Base-by-base conservation (phyloP, 2,329 filamentous ascomycete species). In the Plenodomus lindquistii region DNA sequence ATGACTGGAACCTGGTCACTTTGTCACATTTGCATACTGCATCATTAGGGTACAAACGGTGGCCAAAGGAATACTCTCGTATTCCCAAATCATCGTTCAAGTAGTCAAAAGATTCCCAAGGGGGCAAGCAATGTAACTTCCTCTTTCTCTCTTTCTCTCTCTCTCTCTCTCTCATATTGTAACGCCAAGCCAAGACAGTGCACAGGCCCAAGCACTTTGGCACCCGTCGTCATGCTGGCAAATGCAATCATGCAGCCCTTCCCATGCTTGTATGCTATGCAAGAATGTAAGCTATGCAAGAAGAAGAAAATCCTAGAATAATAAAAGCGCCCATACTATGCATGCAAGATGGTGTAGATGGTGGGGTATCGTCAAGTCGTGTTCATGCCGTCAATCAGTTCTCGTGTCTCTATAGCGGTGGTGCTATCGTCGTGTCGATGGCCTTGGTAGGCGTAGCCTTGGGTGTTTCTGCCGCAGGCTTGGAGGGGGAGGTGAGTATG, bases 141-240 rank as follows among this genome's bases (percentile, higher is more conserved):
- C 27, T 31, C 41, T 19, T 27, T 27, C 31, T n/a, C n/a, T n/a
- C n/a, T n/a, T n/a, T n/a, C n/a, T n/a, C n/a, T n/a, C n/a, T n/a
- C n/a, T n/a, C n/a, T n/a, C n/a, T n/a, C n/a, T n/a, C n/a, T n/a
- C n/a, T n/a, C n/a, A n/a, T n/a, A 35, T 41, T 45, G 53, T 45
- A 67, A 69, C 66, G 61, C 65, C 66, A 50, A 62, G 60, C 62
- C 60, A 59, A 48, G 44, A 49, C 56, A 57, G 56, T 48, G 58
- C 48, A 43, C 50, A 56, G 60, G 65, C 65, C 67, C 67, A 69
- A 70, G 67, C 67, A 69, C 67, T 70, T 70, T 67, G 67, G 67
- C 62, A 66, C 67, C 65, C 42, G 52, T 55, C 53, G 43, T 55
- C 52, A 59, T 54, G 54, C 52, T 57, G 51, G 55, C 47, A 61